Conservation (phyloP, 2,329 filamentous ascomycete species). For the Rhinocladiella similis region DNA sequence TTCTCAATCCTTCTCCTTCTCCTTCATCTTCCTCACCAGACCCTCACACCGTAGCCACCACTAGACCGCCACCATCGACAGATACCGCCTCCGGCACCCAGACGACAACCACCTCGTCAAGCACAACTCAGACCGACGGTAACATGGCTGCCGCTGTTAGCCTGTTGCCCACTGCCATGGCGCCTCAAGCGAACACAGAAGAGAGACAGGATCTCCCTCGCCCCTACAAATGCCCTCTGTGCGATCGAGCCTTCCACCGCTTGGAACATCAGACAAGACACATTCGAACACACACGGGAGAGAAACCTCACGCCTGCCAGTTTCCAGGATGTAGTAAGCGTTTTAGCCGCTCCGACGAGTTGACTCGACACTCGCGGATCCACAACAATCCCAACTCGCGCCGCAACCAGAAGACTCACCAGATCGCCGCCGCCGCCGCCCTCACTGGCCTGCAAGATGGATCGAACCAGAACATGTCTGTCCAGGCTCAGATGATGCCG, state of each 20-base stretch:
- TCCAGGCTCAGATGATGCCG: slow-evolving; percentile 69
- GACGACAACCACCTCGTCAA: slow-evolving; percentile 3
- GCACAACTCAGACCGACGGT: slow-evolving; percentile 30
- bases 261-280: slow-evolving; percentile 91
- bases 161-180: slow-evolving; percentile 46
- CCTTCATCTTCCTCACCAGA: slow-evolving; percentile 23
- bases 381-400: slow-evolving; percentile 99
- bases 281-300: slow-evolving; percentile 94
- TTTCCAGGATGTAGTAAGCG: slow-evolving; percentile 96
- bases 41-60: slow-evolving; percentile 9
- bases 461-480: slow-evolving; percentile 42
- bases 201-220: slow-evolving; percentile 79
- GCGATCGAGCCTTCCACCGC: slow-evolving; percentile 97
- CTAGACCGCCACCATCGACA: slow-evolving; percentile 19
- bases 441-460: slow-evolving; percentile 56
- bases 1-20: slow-evolving; percentile 28
- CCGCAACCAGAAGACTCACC: slow-evolving; percentile 80
- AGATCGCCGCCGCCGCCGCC: slow-evolving; percentile 58
- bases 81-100: slow-evolving; percentile 31
- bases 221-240: slow-evolving; percentile 97
- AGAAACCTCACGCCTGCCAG: slow-evolving; percentile 96
- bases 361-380: slow-evolving; percentile 95
- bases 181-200: slow-evolving; percentile 58
- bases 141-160: slow-evolving; percentile 47
- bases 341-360: slow-evolving; percentile 93